phyloP scores from a whole-genome alignment of 768 basidiomycete genomes.

The Leccinum longicurvipes region DNA sequence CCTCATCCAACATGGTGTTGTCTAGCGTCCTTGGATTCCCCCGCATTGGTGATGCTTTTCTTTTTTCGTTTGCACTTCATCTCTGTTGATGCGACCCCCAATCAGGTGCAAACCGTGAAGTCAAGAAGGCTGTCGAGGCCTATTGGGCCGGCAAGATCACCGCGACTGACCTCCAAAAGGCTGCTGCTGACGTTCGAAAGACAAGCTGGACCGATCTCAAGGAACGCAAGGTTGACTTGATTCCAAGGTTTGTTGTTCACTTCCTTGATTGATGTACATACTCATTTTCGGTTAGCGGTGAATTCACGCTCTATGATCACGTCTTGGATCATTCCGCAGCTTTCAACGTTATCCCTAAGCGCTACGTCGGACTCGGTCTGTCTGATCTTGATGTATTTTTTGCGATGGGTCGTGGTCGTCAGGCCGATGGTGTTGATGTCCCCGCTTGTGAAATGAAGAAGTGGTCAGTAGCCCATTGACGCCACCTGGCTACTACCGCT shows the following conservation, averaged over 20 bases:
- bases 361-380: constrained; percentile 83
- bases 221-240: constrained; percentile 78
- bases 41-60: constrained; percentile 55
- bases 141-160: constrained; percentile 95
- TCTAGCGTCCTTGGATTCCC: constrained; percentile 92
- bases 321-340: constrained; percentile 95
- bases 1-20: constrained; percentile 53
- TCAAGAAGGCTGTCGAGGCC: constrained; percentile 97
- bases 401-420: constrained; percentile 98
- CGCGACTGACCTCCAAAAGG: constrained; percentile 84
- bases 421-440: constrained; percentile 91
- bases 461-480: constrained; percentile 58
- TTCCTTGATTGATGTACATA: constrained; percentile 2
- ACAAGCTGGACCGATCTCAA: constrained; percentile 85
- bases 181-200: constrained; percentile 84
- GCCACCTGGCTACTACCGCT: neutral
- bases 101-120: constrained; percentile 86
- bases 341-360: constrained; percentile 96
- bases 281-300: constrained; percentile 61
- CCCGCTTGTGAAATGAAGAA: constrained; percentile 99
- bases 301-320: constrained; percentile 98
- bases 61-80: neutral
- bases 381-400: constrained; percentile 94
- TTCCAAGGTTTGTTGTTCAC: constrained; percentile 71
- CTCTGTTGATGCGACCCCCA: constrained; percentile 1